These are phyloP conservation scores for Metschnikowia sp. DNA, from an alignment of 805 yeast species.

Conservation along the genomic window DNA sequence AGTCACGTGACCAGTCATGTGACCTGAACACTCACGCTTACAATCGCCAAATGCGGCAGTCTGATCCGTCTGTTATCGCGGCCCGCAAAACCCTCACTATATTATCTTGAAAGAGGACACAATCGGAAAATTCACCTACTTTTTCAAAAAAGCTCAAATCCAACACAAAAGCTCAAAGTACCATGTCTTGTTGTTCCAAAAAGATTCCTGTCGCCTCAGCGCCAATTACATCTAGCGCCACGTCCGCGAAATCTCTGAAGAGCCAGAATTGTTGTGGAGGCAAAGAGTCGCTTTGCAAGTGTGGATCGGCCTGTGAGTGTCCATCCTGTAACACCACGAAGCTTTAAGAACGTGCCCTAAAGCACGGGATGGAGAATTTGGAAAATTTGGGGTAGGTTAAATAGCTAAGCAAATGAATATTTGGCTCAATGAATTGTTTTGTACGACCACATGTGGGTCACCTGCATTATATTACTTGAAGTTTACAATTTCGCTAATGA, in stretches of 20 bases:
- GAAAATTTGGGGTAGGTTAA: too few species aligned
- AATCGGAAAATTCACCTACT: neutral
- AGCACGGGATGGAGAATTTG: too few species aligned
- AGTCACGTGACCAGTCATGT: neutral
- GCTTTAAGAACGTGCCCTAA: constrained; percentile 17
- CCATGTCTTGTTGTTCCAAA: constrained; percentile 19
- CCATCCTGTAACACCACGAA: constrained; percentile 43
- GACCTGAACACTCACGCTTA: constrained; percentile 1
- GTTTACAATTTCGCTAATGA: too few species aligned
- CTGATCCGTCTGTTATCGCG: constrained; percentile 11
- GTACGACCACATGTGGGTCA: too few species aligned
- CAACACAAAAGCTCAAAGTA: too few species aligned
- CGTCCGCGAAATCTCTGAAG: constrained; percentile 15
- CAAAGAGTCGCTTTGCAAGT: constrained; percentile 35
- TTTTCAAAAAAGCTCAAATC: neutral
- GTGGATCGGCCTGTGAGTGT: constrained; percentile 40
- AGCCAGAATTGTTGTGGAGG: constrained; percentile 26
- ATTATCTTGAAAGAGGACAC: neutral
- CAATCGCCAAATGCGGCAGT: constrained; percentile 7
- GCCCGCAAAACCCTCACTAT: neutral
- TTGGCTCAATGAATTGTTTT: too few species aligned
- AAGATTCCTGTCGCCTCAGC: constrained; percentile 11
- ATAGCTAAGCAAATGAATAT: too few species aligned
- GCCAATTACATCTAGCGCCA: constrained; percentile 9
- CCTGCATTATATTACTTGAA: too few species aligned